Evolutionary conservation across 345 rosid genomes (phyloP).

Genomic region (Citrus hindsii): DNA sequence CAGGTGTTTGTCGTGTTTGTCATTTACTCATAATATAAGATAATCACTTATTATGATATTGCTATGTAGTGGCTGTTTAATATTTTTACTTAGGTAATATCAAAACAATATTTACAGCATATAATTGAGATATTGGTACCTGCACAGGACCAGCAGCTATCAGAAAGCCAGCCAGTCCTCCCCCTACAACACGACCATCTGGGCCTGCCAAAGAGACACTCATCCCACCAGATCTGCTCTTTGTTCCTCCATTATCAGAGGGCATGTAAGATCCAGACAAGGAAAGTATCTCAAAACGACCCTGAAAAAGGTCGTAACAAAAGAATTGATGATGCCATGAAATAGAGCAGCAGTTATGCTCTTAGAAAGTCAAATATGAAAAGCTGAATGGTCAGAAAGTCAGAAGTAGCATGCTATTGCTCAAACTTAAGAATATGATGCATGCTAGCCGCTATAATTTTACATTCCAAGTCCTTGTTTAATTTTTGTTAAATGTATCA

Average conservation of each 20-base stretch:
- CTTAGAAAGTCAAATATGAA: not conserved
- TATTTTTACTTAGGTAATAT: not conserved
- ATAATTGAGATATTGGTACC: slow-evolving; percentile 36
- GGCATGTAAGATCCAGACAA: slow-evolving; percentile 83
- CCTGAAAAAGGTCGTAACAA: slow-evolving; percentile 37
- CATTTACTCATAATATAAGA: not conserved
- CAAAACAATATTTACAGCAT: not conserved
- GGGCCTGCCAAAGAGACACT: slow-evolving; percentile 90
- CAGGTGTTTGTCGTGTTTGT: not conserved
- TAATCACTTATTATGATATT: not conserved
- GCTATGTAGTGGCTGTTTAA: not conserved
- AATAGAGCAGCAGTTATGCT: not conserved
- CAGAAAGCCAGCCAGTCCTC: slow-evolving; percentile 86
- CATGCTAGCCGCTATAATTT: not conserved
- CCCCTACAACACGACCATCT: slow-evolving; percentile 92
- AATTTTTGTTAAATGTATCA: not conserved
- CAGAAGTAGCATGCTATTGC: not conserved
- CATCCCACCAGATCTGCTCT: slow-evolving; percentile 96
- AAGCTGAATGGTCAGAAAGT: not conserved
- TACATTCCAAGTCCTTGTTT: not conserved
- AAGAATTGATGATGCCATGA: not conserved
- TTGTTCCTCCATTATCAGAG: slow-evolving; percentile 62
- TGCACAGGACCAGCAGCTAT: slow-evolving; percentile 94
- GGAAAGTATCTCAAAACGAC: slow-evolving; percentile 96
- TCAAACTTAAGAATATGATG: not conserved